Base-by-base conservation (phyloP, 2,329 filamentous ascomycete genomes). In the Trichophyton schoenleinii region DNA sequence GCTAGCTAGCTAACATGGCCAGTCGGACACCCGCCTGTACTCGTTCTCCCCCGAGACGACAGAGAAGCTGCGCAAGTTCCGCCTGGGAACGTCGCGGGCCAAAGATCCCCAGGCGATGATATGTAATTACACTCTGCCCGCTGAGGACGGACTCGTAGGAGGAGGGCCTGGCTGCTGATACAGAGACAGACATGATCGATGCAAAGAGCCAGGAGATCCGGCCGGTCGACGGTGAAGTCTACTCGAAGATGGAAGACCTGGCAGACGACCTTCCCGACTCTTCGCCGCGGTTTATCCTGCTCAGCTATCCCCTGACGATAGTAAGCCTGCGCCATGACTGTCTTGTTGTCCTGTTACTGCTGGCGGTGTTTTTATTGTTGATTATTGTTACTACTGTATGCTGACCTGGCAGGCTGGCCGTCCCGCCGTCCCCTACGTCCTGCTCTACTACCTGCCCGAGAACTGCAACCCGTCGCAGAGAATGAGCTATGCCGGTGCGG, bases 401-500 rank as follows among this genome's bases (percentile, higher is more conserved):
- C 85, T 36, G 34, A 36, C 34, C 34, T 11, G 34, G 9, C 34
- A 36, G 52, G 91, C 88, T 59, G 94, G 94, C 61, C 86, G 94
- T 31, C 74, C 91, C 49, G 88, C 89, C 3, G 91, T 96, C 2
- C 94, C 94, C 8, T 99, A 99, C 73, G 90, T 96, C 55, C 83
- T 97, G 72, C 78, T 99, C 22, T 96, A 95, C 79, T 97, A 96
- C 77, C 84, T 97, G 22, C 94, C 94, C 6, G 87, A 87, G 59
- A 96, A 92, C 57, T 94, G 89, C 77, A 96, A 95, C 73, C 84
- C 82, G 67, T 88, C 91, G 70, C 79, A 88, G 70, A 85, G 89
- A 67, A 97, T 97, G 94, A 79, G 94, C 71, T 99, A 97, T 73
- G 94, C 94, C 34, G 88, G 91, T 44, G 94, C 94, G 49, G 96